phyloP scores from a whole-genome alignment of 768 basidiomycete species.

The Tubosaeta sp. region DNA sequence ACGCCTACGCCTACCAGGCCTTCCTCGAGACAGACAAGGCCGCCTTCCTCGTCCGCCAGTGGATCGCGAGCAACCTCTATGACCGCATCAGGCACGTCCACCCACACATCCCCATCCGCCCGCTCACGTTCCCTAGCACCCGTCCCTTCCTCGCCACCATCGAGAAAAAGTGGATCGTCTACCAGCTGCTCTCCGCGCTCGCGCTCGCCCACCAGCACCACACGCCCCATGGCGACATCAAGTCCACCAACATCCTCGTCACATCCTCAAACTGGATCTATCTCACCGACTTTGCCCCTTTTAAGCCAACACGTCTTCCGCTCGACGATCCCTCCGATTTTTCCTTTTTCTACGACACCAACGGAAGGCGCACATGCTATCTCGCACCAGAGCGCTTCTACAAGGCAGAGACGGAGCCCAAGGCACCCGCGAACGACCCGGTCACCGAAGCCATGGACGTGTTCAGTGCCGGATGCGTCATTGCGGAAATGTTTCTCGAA shows the following conservation, averaged over 20 bases:
- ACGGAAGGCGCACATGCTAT: constrained; percentile 90
- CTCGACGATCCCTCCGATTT: constrained; percentile 97
- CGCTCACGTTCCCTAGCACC: constrained; percentile 51
- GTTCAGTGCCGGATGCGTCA: constrained; percentile 91
- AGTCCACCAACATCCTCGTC: constrained; percentile 94
- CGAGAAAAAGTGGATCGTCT: constrained; percentile 98
- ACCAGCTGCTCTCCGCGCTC: constrained; percentile 84
- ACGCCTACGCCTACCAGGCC: constrained; percentile 83
- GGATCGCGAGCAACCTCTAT: constrained; percentile 91
- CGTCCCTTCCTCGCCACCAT: constrained; percentile 88
- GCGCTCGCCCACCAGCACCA: constrained; percentile 80
- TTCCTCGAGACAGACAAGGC: constrained; percentile 96
- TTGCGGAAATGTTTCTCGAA: constrained; percentile 94
- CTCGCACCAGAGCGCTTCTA: constrained; percentile 96
- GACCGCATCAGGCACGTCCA: constrained; percentile 89
- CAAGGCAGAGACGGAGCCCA: constrained; percentile 66
- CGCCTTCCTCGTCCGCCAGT: constrained; percentile 92
- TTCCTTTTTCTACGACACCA: constrained; percentile 97
- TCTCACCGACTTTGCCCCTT: constrained; percentile 89
- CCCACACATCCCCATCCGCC: not conserved
- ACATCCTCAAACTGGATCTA: constrained; percentile 96
- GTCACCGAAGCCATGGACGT: constrained; percentile 98
- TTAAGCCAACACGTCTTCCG: constrained; percentile 94
- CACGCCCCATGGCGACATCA: constrained; percentile 96
- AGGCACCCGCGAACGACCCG: constrained; percentile 61